Percentiles rank a stretch among this genome's conserved stretches.
phyloP scores from a whole-genome alignment of 1,284 basidiomycete species.

The Cryptococcus sp. region DNA sequence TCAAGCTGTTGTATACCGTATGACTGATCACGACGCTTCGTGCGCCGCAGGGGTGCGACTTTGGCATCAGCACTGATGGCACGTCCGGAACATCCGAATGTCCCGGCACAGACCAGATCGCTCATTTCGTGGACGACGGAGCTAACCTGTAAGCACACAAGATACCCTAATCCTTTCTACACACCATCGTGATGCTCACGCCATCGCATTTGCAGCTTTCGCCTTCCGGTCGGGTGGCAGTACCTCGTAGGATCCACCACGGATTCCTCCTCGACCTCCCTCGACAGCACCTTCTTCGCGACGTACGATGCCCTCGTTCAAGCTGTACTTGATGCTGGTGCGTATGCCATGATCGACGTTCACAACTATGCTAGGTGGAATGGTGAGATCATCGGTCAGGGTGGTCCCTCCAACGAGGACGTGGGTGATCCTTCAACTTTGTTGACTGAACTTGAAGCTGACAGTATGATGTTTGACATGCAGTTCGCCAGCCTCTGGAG shows the following conservation, averaged over 20 bases:
- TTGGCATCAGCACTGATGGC: slow-evolving; percentile 37
- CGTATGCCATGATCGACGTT: slow-evolving; percentile 60
- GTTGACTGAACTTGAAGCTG: background rate
- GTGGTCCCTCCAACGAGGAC: slow-evolving; percentile 60
- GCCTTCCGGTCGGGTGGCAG: slow-evolving; percentile 61
- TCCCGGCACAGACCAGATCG: slow-evolving; percentile 59
- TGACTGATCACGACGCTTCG: background rate
- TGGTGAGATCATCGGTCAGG: slow-evolving; percentile 57
- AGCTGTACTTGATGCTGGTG: slow-evolving; percentile 56
- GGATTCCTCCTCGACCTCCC: slow-evolving; percentile 30
- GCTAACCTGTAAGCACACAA: slow-evolving; percentile 33
- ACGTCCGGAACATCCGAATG: slow-evolving; percentile 40
- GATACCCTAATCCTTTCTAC: no score
- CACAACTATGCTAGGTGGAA: slow-evolving; percentile 53
- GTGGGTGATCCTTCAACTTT: slow-evolving; percentile 11
- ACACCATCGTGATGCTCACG: no score
- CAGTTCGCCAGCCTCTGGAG: slow-evolving; percentile 62
- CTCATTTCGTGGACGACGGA: slow-evolving; percentile 56
- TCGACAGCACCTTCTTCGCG: slow-evolving; percentile 57
- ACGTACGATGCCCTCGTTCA: slow-evolving; percentile 56
- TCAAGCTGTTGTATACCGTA: no score
- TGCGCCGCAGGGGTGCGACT: slow-evolving; percentile 36
- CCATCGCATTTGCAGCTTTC: slow-evolving; percentile 31
- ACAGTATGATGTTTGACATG: background rate
- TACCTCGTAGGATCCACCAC: slow-evolving; percentile 58